These are phyloP conservation scores for Colletotrichum tropicicola DNA, from an alignment of 2,329 filamentous ascomycete species.

Conservation along the genomic window DNA sequence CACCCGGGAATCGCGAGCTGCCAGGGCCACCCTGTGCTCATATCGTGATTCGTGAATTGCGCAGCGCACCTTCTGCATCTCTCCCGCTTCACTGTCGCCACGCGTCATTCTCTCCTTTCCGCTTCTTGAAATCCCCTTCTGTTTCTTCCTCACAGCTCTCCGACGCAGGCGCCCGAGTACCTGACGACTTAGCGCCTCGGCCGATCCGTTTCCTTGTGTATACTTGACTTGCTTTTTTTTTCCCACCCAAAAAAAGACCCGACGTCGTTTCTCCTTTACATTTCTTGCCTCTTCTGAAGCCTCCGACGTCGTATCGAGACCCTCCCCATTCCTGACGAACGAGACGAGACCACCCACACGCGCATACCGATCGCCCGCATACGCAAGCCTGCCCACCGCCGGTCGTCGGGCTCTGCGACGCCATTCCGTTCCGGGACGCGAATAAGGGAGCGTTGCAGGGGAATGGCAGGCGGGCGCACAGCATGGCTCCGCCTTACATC, in stretches of 20 bases:
- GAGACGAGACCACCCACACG: constrained; percentile 5
- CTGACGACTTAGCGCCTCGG: not conserved
- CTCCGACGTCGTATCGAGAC: not conserved
- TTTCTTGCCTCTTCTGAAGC: not conserved
- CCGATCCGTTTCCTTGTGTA: not conserved
- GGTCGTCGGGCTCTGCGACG: not conserved
- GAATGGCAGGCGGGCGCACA: constrained; percentile 38
- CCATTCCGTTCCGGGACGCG: constrained; percentile 19
- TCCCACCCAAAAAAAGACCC: not conserved
- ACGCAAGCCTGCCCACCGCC: constrained; percentile 16
- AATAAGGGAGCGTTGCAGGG: constrained; percentile 27
- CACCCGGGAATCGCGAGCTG: not conserved
- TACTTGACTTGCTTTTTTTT: not conserved
- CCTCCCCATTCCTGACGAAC: constrained; percentile 10
- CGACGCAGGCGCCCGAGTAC: constrained; percentile 9
- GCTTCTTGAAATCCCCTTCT: not conserved
- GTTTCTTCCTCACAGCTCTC: not conserved
- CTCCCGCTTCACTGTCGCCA: constrained; percentile 10
- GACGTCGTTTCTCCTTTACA: not conserved
- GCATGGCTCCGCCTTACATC: constrained; percentile 48
- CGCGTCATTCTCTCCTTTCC: constrained; percentile 27
- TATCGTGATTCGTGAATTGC: constrained; percentile 27
- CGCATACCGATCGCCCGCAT: not conserved
- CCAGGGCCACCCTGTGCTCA: constrained; percentile 12
- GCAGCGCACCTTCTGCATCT: not conserved